Conservation (phyloP, 148 eudicot species). For the Cornus controversa region DNA sequence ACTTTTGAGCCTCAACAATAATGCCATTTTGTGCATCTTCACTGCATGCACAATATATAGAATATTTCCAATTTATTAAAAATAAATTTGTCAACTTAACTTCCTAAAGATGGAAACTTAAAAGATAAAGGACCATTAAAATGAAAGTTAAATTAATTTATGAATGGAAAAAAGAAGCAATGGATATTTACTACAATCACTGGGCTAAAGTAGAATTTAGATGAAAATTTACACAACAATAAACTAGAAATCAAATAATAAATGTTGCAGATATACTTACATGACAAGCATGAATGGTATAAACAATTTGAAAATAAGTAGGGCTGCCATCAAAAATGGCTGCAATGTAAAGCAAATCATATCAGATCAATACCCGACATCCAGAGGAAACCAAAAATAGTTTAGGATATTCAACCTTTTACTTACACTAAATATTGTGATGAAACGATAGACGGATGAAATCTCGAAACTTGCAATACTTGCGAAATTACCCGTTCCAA, state of each 20-base stretch:
- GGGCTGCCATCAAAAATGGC: constrained; percentile 97
- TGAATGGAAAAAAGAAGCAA: neutral
- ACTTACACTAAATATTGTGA: constrained; percentile 93
- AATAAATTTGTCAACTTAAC: neutral
- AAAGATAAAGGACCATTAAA: neutral
- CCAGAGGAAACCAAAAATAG: neutral
- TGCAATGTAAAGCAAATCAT: constrained; percentile 39
- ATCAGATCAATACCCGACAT: constrained; percentile 22
- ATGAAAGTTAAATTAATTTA: neutral
- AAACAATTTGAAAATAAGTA: constrained; percentile 82
- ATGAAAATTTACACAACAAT: neutral
- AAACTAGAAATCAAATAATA: neutral
- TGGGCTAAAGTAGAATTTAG: neutral
- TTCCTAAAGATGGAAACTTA: neutral
- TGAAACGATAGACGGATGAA: constrained; percentile 96
- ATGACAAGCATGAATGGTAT: constrained; percentile 96
- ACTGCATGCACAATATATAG: too few relatives aligned
- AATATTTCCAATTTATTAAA: neutral
- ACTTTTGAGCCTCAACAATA: too few relatives aligned
- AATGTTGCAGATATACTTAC: constrained; percentile 48
- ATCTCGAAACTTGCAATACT: constrained; percentile 99
- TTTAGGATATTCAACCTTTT: neutral
- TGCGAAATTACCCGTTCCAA: constrained; percentile 96
- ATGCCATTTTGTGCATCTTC: too few relatives aligned
- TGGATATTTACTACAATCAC: neutral